A percentile compares a stretch with the other conserved stretches of the same genome.
These are phyloP conservation scores for Neolentinus lepideus DNA, from an alignment of 1,284 basidiomycete genomes.

Conservation along the genomic window DNA sequence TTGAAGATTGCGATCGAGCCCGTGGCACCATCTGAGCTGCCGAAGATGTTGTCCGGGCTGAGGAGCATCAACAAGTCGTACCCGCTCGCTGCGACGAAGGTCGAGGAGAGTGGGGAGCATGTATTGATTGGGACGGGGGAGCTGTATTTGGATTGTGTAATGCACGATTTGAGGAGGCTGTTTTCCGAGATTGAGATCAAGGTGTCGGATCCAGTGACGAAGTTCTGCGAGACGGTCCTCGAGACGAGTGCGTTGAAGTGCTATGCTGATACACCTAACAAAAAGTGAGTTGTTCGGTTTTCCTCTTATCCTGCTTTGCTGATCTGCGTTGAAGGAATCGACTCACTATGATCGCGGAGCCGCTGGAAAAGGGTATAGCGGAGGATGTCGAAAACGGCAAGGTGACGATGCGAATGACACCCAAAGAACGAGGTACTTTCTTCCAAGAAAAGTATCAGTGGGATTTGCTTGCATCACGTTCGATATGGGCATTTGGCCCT, in stretches of 20 bases:
- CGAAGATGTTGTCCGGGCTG: conserved; percentile 96
- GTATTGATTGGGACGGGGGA: conserved; percentile 97
- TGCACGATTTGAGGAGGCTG: conserved; percentile 90
- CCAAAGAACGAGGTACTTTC: conserved; percentile 89
- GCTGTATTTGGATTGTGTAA: conserved; percentile 92
- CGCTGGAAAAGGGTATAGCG: conserved; percentile 87
- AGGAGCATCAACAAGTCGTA: conserved; percentile 98
- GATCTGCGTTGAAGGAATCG: conserved; percentile 62
- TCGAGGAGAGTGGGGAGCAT: conserved; percentile 98
- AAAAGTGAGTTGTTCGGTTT: conserved; percentile 60
- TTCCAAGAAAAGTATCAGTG: conserved; percentile 97
- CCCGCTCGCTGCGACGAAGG: conserved; percentile 90
- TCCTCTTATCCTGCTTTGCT: conserved; percentile 7
- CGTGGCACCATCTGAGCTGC: conserved; percentile 93
- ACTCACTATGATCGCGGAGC: conserved; percentile 97
- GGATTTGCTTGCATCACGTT: conserved; percentile 95
- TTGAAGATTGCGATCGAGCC: conserved; percentile 99
- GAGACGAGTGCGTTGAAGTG: conserved; percentile 98
- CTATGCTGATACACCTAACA: conserved; percentile 98
- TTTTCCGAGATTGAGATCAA: conserved; percentile 99
- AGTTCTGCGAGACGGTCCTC: conserved; percentile 97
- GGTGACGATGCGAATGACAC: conserved; percentile 88
- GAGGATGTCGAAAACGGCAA: conserved; percentile 91
- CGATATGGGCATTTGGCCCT: conserved; percentile 99
- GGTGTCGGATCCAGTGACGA: conserved; percentile 97